Evolutionary conservation across 2,329 filamentous ascomycete genomes (phyloP), one percentile per base, ranked within the genome.

Genomic region (Alternaria consortialis): DNA sequence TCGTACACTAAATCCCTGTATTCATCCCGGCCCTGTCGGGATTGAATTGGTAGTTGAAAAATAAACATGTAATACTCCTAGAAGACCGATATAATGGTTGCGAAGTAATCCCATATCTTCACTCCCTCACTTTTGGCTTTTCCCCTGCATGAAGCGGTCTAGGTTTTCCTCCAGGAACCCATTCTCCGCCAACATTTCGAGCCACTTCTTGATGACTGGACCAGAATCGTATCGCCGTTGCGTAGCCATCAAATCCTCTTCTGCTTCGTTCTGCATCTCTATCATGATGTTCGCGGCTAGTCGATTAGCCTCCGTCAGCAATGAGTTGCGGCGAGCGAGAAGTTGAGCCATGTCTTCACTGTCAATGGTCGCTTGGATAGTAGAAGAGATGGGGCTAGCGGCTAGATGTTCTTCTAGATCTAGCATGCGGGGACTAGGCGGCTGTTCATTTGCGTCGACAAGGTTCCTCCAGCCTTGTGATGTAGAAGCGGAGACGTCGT

Each of bases 221-320:
- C 87, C 88, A 71, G 91, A 91, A 71, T 96, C 91, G 70, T 87
- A 85, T 69, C 86, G 85, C 2, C 88, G 81, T 29, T 84, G 84
- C 23, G 80, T 79, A 4, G 88, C 86, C 47, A 84, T 83, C 46
- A 82, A 78, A 23, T 85, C 81, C 58, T 87, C 85, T 12, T 83
- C 82, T 2, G 79, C 79, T 39, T 84, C 78, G 13, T 68, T 67
- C 6, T 77, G 74, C 34, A 82, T 67, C 69, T 89, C 87, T n/a
- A 80, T 79, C 15, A 81, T 75, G 56, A 87, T 86, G 15, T 56
- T 53, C 1, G 50, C 42, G 5, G 56, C 81, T 77, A 46, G 73
- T 73, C 59, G 82, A 7, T 58, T 47, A 29, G 72, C 54, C 31
- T 73, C 63, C 1, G 27, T n/a, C 4, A 70, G 17, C 2, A 76